Percentiles rank a stretch among this genome's conserved stretches.
These are phyloP conservation scores for Nannochloropsis salina DNA, from an alignment of 108 stramenopile species.

Conservation along the genomic window DNA sequence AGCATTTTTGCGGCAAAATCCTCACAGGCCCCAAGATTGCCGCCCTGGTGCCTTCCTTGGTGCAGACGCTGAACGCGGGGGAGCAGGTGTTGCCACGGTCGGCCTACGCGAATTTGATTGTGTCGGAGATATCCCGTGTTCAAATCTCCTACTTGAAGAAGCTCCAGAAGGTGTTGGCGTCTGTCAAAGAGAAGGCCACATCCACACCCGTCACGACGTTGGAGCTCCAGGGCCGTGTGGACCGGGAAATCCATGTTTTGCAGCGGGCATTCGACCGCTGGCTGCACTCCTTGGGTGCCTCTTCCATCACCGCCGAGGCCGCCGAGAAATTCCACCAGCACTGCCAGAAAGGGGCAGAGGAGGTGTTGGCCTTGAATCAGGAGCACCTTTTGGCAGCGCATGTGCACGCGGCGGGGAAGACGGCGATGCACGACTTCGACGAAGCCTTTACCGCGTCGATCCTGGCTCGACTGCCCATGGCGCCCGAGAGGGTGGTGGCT, in stretches of 20 bases:
- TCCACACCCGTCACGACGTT: background rate
- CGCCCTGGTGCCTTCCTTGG: background rate
- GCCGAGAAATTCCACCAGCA: background rate
- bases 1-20: conserved; percentile 13
- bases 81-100: background rate
- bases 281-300: background rate
- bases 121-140: background rate
- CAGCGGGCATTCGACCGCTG: background rate
- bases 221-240: background rate
- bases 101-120: background rate
- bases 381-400: background rate
- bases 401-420: background rate
- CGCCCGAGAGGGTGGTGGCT: background rate
- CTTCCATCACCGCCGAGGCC: background rate
- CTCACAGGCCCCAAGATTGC: conserved; percentile 16
- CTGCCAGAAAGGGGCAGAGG: background rate
- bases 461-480: background rate
- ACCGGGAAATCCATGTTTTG: background rate
- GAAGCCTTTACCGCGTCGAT: background rate
- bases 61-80: background rate
- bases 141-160: background rate
- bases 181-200: background rate
- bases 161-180: background rate
- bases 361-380: background rate
- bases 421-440: background rate